Conservation (phyloP, 2,329 filamentous ascomycete species). For the Talaromyces marneffei region DNA sequence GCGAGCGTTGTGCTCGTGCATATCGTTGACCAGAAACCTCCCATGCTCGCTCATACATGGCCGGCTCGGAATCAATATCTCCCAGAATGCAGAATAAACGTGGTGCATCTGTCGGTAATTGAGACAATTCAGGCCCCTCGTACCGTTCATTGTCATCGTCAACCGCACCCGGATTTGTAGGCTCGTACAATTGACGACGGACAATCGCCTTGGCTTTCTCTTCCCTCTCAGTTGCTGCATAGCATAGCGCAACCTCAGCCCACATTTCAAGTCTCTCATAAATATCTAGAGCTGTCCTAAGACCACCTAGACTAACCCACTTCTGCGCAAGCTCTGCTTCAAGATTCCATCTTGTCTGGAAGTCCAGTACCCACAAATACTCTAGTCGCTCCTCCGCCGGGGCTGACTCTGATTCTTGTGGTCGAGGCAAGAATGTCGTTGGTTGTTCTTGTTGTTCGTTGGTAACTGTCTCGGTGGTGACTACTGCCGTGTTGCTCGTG, state of each 20-base stretch:
- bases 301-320: conserved; percentile 84
- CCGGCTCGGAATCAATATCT: conserved; percentile 70
- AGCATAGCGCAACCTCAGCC: conserved; percentile 90
- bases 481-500: conserved; percentile 29
- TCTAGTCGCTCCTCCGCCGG: conserved; percentile 64
- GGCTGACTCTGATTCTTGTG: conserved; percentile 71
- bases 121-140: conserved; percentile 64
- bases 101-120: conserved; percentile 74
- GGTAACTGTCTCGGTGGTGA: conserved; percentile 24
- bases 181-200: conserved; percentile 70
- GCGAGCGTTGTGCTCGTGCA: conserved; percentile 77
- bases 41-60: conserved; percentile 82
- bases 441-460: conserved; percentile 45
- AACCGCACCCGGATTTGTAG: conserved; percentile 24
- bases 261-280: conserved; percentile 90
- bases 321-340: conserved; percentile 87
- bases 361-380: conserved; percentile 77
- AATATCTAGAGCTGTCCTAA: conserved; percentile 87
- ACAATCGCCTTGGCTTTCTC: conserved; percentile 74
- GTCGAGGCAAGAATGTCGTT: conserved; percentile 73
- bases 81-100: conserved; percentile 89
- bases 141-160: conserved; percentile 51
- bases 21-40: conserved; percentile 73
- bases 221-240: conserved; percentile 71
- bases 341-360: conserved; percentile 86